Evolutionary conservation across 192 early-diverging fungal species (phyloP).

Genomic region (Diversispora epigaea): DNA sequence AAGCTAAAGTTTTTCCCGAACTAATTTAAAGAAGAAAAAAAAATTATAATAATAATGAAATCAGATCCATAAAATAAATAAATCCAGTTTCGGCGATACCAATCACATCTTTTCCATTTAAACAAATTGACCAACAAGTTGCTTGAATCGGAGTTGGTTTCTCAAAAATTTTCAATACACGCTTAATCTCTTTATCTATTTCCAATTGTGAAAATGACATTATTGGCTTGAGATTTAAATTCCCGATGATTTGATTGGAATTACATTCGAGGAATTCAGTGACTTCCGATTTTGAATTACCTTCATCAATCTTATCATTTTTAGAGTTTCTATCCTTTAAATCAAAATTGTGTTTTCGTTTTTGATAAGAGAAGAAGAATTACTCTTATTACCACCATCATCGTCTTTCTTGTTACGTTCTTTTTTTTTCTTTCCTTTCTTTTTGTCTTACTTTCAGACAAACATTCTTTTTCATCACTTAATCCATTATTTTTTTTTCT

Average conservation of each 20-base stretch:
- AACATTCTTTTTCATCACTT: no score
- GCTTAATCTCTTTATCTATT: conserved; percentile 60
- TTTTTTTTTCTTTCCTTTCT: no score
- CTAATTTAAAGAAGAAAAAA: conserved; percentile 28
- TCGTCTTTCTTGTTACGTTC: no score
- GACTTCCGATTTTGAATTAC: no score
- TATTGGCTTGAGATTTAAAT: conserved; percentile 47
- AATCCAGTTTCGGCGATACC: conserved; percentile 96
- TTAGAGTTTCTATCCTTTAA: no score
- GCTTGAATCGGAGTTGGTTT: conserved; percentile 94
- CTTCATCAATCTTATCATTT: no score
- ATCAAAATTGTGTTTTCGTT: no score
- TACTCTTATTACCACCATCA: no score
- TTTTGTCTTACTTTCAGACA: no score
- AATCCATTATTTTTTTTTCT: no score
- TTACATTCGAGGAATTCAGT: no score
- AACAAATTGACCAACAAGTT: conserved; percentile 85
- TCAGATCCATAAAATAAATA: conserved; percentile 35
- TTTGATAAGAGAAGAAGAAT: no score
- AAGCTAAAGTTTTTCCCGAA: conserved; percentile 92
- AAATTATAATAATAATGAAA: conserved; percentile 22
- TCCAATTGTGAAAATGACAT: conserved; percentile 69
- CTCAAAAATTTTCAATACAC: conserved; percentile 62
- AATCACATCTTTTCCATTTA: conserved; percentile 79
- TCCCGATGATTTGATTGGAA: conserved; percentile 5